Evolutionary conservation across 805 yeast genomes (phyloP).

Genomic region (Yarrowia sp.): DNA sequence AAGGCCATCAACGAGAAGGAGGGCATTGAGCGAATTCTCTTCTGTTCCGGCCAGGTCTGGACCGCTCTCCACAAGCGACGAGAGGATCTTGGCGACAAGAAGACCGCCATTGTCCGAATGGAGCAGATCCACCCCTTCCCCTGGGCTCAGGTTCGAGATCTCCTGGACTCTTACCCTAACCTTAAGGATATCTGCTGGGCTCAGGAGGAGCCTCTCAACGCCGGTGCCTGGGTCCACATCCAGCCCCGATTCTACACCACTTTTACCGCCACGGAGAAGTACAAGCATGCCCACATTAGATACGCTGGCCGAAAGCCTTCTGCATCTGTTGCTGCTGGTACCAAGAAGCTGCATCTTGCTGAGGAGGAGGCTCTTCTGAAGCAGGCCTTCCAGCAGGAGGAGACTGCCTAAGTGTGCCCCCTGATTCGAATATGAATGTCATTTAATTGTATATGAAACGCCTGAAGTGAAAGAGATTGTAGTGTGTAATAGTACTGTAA

Average conservation of each 20-base stretch:
- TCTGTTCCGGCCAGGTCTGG: conserved; percentile 91
- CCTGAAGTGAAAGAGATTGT: neutral
- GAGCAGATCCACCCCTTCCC: conserved; percentile 99
- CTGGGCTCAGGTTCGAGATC: conserved; percentile 85
- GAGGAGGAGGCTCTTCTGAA: conserved; percentile 86
- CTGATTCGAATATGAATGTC: conserved; percentile 5
- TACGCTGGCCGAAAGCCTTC: conserved; percentile 98
- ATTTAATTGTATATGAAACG: conserved; percentile 24
- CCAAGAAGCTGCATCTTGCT: conserved; percentile 78
- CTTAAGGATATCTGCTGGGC: conserved; percentile 89
- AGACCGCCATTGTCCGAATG: conserved; percentile 81
- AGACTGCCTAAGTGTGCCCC: neutral
- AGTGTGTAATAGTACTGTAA: neutral
- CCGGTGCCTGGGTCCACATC: conserved; percentile 82
- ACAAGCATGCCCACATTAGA: conserved; percentile 59
- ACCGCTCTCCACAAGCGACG: conserved; percentile 90
- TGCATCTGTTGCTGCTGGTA: conserved; percentile 98
- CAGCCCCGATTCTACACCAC: conserved; percentile 80
- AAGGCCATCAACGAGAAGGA: conserved; percentile 70
- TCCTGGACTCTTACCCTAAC: conserved; percentile 75
- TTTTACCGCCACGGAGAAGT: conserved; percentile 68
- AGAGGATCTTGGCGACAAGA: conserved; percentile 67
- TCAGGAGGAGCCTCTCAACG: conserved; percentile 98
- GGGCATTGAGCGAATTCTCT: conserved; percentile 81
- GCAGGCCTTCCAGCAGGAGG: conserved; percentile 56